Evolutionary conservation across 2,329 filamentous ascomycete species (phyloP).

Genomic region (Phaeosphaeria sp.): DNA sequence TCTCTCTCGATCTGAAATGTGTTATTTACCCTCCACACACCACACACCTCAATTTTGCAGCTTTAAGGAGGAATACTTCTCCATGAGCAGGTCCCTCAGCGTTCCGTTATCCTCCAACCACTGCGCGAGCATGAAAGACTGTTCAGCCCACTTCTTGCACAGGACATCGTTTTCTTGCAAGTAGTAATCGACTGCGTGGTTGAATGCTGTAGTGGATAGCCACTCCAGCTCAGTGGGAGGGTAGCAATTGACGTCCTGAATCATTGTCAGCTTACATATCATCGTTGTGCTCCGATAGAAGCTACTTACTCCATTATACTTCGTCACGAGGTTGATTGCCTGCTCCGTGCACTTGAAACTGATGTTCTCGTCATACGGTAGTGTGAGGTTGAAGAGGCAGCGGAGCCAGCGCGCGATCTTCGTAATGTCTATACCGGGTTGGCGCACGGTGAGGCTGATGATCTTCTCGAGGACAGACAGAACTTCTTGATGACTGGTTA

Average conservation of each 20-base stretch:
- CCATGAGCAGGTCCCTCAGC: conserved; percentile 39
- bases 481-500: conserved; percentile 27
- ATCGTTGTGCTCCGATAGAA: conserved; percentile 1
- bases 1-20: not conserved
- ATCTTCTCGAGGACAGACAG: conserved; percentile 65
- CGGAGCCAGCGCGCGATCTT: conserved; percentile 79
- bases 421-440: conserved; percentile 62
- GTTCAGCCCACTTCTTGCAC: conserved; percentile 68
- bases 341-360: conserved; percentile 71
- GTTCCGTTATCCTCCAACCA: conserved; percentile 60
- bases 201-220: conserved; percentile 68
- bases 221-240: conserved; percentile 75
- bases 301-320: conserved; percentile 35
- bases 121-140: conserved; percentile 68
- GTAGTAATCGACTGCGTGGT: conserved; percentile 70
- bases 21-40: not conserved
- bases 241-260: conserved; percentile 58
- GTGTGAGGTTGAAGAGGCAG: conserved; percentile 74
- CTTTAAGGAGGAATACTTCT: conserved; percentile 48
- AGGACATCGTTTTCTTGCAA: conserved; percentile 58
- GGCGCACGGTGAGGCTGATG: conserved; percentile 70
- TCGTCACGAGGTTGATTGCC: conserved; percentile 52
- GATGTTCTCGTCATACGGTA: conserved; percentile 63
- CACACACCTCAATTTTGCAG: not conserved
- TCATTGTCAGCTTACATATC: conserved; percentile 27